Percentiles rank a stretch among this genome's conserved stretches.
Conservation (phyloP, 305 asterid genomes). For the Fraxinus paxiana region DNA sequence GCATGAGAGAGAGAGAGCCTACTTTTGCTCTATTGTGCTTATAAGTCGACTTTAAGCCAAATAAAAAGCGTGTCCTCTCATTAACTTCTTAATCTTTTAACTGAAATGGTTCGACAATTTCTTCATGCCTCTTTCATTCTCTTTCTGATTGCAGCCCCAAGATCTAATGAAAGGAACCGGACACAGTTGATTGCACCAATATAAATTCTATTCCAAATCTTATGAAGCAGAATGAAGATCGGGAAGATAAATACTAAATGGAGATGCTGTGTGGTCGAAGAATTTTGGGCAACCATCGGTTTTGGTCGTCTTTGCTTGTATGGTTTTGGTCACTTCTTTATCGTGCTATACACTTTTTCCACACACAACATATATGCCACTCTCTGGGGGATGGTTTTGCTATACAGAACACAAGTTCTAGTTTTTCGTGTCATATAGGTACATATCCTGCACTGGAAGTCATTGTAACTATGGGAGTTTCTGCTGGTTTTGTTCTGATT, state of each 20-base stretch:
- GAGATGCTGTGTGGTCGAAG: slow-evolving; percentile 25
- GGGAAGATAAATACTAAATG: slow-evolving; percentile 11
- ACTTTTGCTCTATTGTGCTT: background rate
- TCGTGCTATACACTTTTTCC: slow-evolving; percentile 24
- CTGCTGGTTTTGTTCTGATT: slow-evolving; percentile 30
- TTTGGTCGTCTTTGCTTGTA: slow-evolving; percentile 28
- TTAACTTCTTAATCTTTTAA: background rate
- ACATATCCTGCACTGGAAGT: slow-evolving; percentile 26
- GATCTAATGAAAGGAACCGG: slow-evolving; percentile 40
- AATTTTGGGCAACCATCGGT: slow-evolving; percentile 25
- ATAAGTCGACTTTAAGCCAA: background rate
- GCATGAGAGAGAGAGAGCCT: background rate
- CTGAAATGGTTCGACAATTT: background rate
- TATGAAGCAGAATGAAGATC: slow-evolving; percentile 16
- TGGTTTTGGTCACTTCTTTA: slow-evolving; percentile 32
- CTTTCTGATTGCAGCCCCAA: slow-evolving; percentile 41
- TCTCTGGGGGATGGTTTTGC: slow-evolving; percentile 32
- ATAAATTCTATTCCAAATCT: slow-evolving; percentile 21
- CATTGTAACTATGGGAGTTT: slow-evolving; percentile 50
- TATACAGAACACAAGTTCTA: slow-evolving; percentile 30
- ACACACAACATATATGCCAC: slow-evolving; percentile 22
- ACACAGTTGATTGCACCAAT: slow-evolving; percentile 32
- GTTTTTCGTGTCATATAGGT: slow-evolving; percentile 27
- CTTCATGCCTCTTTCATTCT: background rate
- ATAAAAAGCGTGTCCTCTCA: background rate